Evolutionary conservation across 805 yeast species (phyloP), one percentile per base, ranked within the genome.

Genomic region (Trichomonascus vanleenenianus): DNA sequence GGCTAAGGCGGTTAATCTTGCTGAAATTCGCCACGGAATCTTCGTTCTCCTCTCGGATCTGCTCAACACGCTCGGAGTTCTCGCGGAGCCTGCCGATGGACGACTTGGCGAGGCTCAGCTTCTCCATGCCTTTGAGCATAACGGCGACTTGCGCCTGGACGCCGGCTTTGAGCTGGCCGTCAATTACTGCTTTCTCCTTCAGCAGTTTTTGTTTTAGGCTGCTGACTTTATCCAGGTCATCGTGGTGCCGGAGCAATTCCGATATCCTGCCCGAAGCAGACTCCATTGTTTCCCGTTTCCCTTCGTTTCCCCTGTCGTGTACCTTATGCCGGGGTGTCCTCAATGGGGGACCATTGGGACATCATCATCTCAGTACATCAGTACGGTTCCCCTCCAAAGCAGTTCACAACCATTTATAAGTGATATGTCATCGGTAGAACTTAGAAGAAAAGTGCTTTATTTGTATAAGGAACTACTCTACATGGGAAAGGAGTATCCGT

Each of bases 181-280:
- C 96, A 10, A 87, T 68, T 2, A 83, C 73, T 0, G 82, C 72
- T 60, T 85, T 85, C 57, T 91, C 96, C 51, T 68, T 61, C 34
- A 48, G 54, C 18, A 68, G 55, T 40, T 61, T 60, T 44, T 57
- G 60, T 35, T 63, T 64, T 35, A 64, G 52, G 4, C 55, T 56
- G 7, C 60, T 51, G 22, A 67, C 56, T 49, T 60, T 63, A 15
- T 63, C 63, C 14, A 69, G 59, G 36, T 66, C 61, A 44, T 56
- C 59, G 12, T 56, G 55, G 31, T 55, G 56, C 31, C 51, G 46
- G 25, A 56, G 44, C 41, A 56, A 50, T 43, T 56, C 60, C 10
- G 59, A 48, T 7, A 56, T 56, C 16, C 51, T 31, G 11, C 31
- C 33, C 12, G 30, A n/a, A 8, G 41, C 41, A 12, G 37, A 34